phyloP scores from a whole-genome alignment of 768 basidiomycete genomes.

The Amanita brunnescens region DNA sequence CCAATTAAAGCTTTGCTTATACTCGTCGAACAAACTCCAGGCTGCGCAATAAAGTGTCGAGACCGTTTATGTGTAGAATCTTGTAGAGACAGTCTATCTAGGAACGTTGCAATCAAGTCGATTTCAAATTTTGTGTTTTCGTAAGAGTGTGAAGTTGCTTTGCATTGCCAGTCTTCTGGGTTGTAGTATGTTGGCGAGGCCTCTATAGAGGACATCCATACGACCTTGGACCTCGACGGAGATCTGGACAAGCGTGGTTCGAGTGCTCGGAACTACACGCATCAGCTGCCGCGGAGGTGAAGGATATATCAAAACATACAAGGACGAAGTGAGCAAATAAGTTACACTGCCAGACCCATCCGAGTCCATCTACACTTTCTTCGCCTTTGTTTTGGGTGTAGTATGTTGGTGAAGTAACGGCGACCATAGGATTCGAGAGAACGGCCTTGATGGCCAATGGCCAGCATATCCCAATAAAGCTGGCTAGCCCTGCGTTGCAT shows the following conservation, averaged over 20 bases:
- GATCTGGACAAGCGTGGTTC: slow-evolving; percentile 42
- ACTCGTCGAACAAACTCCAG: slow-evolving; percentile 61
- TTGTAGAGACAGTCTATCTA: slow-evolving; percentile 38
- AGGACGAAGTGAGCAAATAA: slow-evolving; percentile 74
- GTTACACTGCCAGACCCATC: slow-evolving; percentile 81
- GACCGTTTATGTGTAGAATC: slow-evolving; percentile 19
- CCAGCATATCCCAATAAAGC: slow-evolving; percentile 50
- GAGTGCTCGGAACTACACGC: slow-evolving; percentile 60
- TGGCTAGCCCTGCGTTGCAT: slow-evolving; percentile 69
- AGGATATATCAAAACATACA: slow-evolving; percentile 32
- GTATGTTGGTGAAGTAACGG: slow-evolving; percentile 47
- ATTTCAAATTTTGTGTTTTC: slow-evolving; percentile 70
- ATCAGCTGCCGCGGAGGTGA: slow-evolving; percentile 2
- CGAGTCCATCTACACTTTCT: slow-evolving; percentile 58
- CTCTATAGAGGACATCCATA: slow-evolving; percentile 78
- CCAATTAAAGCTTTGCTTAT: slow-evolving; percentile 42
- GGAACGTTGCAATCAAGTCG: slow-evolving; percentile 49
- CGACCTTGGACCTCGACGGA: slow-evolving; percentile 44
- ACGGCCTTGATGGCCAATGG: slow-evolving; percentile 36
- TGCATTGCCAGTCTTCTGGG: slow-evolving; percentile 64
- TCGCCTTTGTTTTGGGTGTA: slow-evolving; percentile 52
- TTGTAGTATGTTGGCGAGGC: slow-evolving; percentile 46
- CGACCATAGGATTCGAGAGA: slow-evolving; percentile 31
- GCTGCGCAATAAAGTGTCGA: slow-evolving; percentile 59
- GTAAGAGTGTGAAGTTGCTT: slow-evolving; percentile 54